Conservation (phyloP, 495 filamentous ascomycete species). For the Pseudoneurospora amorphoporcata region DNA sequence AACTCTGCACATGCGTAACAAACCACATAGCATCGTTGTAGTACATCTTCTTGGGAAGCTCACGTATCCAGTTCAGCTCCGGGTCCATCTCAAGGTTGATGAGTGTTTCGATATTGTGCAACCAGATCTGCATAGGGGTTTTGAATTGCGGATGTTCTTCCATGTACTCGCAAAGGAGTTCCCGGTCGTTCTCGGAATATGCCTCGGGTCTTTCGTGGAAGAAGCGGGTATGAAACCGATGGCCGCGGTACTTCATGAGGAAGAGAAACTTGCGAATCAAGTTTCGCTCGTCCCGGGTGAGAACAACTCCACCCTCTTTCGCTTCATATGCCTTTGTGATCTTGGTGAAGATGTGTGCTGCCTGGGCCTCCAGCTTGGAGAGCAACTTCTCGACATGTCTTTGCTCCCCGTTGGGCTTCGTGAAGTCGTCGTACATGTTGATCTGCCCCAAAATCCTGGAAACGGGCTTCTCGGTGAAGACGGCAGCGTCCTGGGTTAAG, state of each 20-base stretch:
- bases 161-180: conserved; percentile 34
- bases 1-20: too few relatives aligned
- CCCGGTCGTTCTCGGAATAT: conserved; percentile 32
- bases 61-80: conserved; percentile 21
- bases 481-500: conserved; percentile 10
- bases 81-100: conserved; percentile 37
- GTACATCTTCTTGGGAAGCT: conserved; percentile 29
- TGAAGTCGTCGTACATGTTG: conserved; percentile 35
- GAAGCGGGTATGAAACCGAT: conserved; percentile 23
- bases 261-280: conserved; percentile 43
- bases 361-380: conserved; percentile 23
- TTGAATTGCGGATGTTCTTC: conserved; percentile 25
- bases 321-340: conserved; percentile 23
- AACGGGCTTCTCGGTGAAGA: conserved; percentile 23
- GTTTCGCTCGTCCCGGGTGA: conserved; percentile 31
- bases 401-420: conserved; percentile 13
- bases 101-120: conserved; percentile 36
- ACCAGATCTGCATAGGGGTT: conserved; percentile 43
- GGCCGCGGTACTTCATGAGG: conserved; percentile 41
- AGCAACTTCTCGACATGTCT: conserved; percentile 30
- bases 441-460: conserved; percentile 27
- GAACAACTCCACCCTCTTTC: conserved; percentile 15
- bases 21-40: conserved; percentile 34
- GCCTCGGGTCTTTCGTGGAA: conserved; percentile 21
- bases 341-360: conserved; percentile 21